Conservation (phyloP, 2,329 filamentous ascomycete species). For the Aspergillus vadensis region DNA sequence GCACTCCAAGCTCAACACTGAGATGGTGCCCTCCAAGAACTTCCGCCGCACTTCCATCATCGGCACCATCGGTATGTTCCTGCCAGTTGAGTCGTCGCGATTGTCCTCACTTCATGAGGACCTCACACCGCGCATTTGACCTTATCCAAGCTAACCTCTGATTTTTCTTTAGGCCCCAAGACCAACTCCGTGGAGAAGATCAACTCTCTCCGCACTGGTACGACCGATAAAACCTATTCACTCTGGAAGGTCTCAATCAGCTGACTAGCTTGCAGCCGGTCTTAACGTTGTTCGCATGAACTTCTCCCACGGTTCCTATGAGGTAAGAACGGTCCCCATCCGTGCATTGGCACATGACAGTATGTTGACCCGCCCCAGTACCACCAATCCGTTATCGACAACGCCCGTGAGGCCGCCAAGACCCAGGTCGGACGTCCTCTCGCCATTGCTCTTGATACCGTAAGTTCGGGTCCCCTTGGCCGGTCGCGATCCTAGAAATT, state of each 20-base stretch:
- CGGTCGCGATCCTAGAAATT: constrained; percentile 4
- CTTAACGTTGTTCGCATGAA: constrained; percentile 99
- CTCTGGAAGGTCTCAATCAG: constrained; percentile 6
- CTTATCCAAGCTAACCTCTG: constrained; percentile 25
- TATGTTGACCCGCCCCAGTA: constrained; percentile 58
- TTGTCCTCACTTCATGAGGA: background rate
- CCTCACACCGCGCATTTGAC: background rate
- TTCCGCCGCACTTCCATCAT: constrained; percentile 98
- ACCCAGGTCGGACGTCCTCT: constrained; percentile 78
- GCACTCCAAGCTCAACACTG: constrained; percentile 81
- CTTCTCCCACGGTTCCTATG: constrained; percentile 93
- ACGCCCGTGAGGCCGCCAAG: constrained; percentile 84
- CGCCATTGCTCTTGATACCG: constrained; percentile 86
- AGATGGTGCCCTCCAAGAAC: constrained; percentile 81
- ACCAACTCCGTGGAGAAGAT: constrained; percentile 98
- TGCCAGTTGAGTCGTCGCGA: background rate
- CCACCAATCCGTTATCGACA: constrained; percentile 97
- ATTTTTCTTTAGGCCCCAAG: constrained; percentile 69
- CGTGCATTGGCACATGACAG: background rate
- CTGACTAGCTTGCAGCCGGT: constrained; percentile 59
- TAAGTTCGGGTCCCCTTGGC: constrained; percentile 55
- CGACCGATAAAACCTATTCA: constrained; percentile 16
- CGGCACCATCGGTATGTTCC: constrained; percentile 82
- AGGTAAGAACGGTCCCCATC: constrained; percentile 46
- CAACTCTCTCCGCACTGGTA: constrained; percentile 79